phyloP scores from a whole-genome alignment of 345 rosid species.

The Aquilaria malaccensis region DNA sequence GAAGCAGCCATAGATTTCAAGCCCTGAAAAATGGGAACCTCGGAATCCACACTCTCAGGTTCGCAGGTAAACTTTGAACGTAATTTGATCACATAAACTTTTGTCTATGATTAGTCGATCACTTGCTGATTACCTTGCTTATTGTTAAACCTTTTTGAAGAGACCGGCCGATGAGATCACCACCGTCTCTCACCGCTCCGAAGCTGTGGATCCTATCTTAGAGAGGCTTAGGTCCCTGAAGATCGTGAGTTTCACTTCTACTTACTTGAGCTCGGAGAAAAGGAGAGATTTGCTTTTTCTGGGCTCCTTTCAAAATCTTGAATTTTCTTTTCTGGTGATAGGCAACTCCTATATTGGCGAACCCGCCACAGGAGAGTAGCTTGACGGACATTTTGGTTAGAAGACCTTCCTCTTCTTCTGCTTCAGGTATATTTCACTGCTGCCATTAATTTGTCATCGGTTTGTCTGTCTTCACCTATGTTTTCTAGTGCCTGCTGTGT shows the following conservation, averaged over 20 bases:
- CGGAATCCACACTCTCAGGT: slow-evolving; percentile 39
- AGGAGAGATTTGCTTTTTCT: neutral
- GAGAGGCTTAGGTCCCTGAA: slow-evolving; percentile 74
- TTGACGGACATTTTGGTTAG: slow-evolving; percentile 90
- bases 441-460: neutral
- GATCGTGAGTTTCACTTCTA: slow-evolving; percentile 41
- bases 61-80: slow-evolving; percentile 36
- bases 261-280: neutral
- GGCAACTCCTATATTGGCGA: slow-evolving; percentile 71
- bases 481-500: neutral
- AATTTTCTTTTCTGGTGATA: slow-evolving; percentile 16
- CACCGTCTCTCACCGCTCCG: slow-evolving; percentile 60
- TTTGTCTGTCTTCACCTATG: neutral
- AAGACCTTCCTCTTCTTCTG: slow-evolving; percentile 51
- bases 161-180: slow-evolving; percentile 57
- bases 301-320: neutral
- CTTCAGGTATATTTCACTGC: slow-evolving; percentile 36
- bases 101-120: neutral
- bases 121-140: slow-evolving; percentile 5
- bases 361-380: slow-evolving; percentile 66
- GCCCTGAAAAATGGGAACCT: slow-evolving; percentile 20
- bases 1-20: too few relatives aligned
- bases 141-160: slow-evolving; percentile 13
- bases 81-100: neutral
- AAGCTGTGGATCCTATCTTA: slow-evolving; percentile 58